Base-by-base conservation (phyloP, 2,329 filamentous ascomycete species). In the Colletotrichum sp. region DNA sequence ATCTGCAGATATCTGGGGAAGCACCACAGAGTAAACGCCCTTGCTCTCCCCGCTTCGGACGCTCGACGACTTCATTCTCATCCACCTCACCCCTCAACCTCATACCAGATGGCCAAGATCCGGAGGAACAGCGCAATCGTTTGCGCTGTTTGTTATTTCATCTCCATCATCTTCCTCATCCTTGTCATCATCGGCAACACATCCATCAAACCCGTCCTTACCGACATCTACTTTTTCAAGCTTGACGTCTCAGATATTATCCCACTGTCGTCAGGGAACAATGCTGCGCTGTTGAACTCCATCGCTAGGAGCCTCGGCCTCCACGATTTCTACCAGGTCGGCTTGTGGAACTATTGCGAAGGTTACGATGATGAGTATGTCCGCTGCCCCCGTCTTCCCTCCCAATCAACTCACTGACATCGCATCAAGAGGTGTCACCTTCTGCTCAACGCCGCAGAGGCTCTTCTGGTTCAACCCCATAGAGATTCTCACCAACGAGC, bases 381-480 rank as follows among this genome's bases (percentile, higher is more conserved):
- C 9, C 49, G 65, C 49, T 32, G 22, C 11, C 27, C 39, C 19
- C 27, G 5, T 49, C 32, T 12, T 52, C n/a, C 5, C 57, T 19
- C 12, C 34, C 12, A 12, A 27, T 12, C 15, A 34, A 27, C 19
- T 62, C 5, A 90, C 92, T 77, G 89, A 94, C 82, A 88, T 22
- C 16, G 16, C 25, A 25, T 16, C 59, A 76, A 89, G 93, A 80
- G 95, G 95, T 49, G 92, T 97, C 77, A 96, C 95, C 0, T 86
- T 87, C 78, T 99, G 96, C 85, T 96, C 94, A 9, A 85, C 86
- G 8, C 94, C 95, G 0, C 81, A 91, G 80, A 88, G 89, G 9
- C 88, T 96, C 72, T 99, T 95, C 86, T 98, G 95, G 93, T 98
- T 98, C 87, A 95, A 98, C 83, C 96, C 96, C 0, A 93, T 98